Base-by-base conservation (phyloP, 139 green algal genomes). In the Chlamydomonas sphaeroides region DNA sequence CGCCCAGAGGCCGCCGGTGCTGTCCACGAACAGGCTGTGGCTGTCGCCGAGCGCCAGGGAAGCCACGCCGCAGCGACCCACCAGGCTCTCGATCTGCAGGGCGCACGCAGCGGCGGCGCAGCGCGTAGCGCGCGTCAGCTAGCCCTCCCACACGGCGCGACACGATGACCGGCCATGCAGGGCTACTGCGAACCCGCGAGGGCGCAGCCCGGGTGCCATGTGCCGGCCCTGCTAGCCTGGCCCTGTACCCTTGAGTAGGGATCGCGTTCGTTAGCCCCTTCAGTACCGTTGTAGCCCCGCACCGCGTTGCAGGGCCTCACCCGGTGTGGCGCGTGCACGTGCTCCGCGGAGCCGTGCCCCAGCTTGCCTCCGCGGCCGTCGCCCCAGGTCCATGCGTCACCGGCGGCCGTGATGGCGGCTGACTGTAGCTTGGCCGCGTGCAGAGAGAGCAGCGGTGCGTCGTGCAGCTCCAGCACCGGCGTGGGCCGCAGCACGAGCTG, bases 1-100 rank as follows among this genome's bases (percentile, higher is more conserved):
- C 45, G 80, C 78, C 88, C 88, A 93, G 15, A 94, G 36, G 26
- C 32, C 63, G 69, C 90, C 89, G 0, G 68, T 18, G 7, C 51
- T 41, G 67, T 94, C 91, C 36, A 96, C 66, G 48, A 96, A 95
- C 15, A 96, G 87, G 0, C 85, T 86, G 84, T 96, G 93, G 53
- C 89, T 84, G 26, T 91, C 83, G 1, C 92, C 93, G n/a, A 96
- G 85, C 0, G 89, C 85, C 11, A 86, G 78, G 5, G 33, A 41
- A 1, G 28, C 61, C 14, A 96, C 79, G 7, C 74, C n/a, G 32
- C 78, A 69, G 4, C 92, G 86, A 17, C 87, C 91, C 5, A 94
- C 84, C 28, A 96, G 75, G 30, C 85, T 70, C 72, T 95, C 91
- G 15, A 95, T 78, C 68, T 87, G 72, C 73, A n/a, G n/a, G n/a